phyloP scores from a whole-genome alignment of 306 rosid species.

The Inga laurina region DNA sequence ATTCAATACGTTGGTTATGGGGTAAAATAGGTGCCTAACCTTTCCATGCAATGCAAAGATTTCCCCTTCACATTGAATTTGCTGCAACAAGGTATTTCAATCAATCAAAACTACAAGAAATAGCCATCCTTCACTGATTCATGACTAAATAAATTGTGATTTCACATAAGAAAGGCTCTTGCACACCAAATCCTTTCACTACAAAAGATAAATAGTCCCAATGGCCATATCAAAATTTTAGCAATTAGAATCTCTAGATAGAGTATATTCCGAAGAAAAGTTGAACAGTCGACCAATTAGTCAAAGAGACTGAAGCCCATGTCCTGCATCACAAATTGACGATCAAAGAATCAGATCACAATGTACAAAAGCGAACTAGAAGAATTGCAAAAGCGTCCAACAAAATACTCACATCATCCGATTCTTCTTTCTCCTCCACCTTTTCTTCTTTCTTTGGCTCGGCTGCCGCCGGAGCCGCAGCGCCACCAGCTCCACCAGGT shows the following conservation, averaged over 20 bases:
- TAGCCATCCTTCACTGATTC: neutral
- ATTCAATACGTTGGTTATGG: neutral
- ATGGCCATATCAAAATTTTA: conserved; percentile 32
- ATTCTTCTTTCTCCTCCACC: conserved; percentile 77
- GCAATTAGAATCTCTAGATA: conserved; percentile 16
- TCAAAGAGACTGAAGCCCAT: conserved; percentile 87
- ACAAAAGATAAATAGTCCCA: neutral
- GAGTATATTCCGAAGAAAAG: neutral
- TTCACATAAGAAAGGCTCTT: conserved; percentile 18
- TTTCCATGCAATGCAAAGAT: neutral
- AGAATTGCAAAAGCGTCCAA: neutral
- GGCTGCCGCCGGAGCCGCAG: conserved; percentile 58
- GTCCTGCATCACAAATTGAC: conserved; percentile 59
- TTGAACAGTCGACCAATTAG: conserved; percentile 32
- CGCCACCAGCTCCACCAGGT: conserved; percentile 37
- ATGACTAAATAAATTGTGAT: conserved; percentile 4
- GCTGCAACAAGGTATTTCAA: neutral
- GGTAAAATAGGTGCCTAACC: neutral
- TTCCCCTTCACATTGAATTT: neutral
- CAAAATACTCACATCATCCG: conserved; percentile 65
- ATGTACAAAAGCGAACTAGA: neutral
- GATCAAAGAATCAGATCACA: conserved; percentile 14
- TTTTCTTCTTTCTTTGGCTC: conserved; percentile 82
- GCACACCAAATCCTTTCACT: conserved; percentile 15
- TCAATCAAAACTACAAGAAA: neutral